Evolutionary conservation across 306 rosid genomes (phyloP).

Genomic region (Rosa rugosa): DNA sequence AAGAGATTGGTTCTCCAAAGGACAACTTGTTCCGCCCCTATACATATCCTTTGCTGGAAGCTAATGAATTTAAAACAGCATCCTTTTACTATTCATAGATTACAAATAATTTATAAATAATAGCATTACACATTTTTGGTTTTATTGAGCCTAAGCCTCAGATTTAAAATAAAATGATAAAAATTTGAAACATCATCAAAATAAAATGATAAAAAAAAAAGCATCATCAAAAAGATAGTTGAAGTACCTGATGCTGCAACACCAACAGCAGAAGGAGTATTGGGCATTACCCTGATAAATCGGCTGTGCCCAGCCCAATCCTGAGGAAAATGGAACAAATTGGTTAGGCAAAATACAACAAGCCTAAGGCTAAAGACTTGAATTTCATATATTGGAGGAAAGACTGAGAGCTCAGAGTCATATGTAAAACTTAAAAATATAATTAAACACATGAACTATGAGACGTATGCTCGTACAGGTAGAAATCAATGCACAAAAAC

Average conservation of each 20-base stretch:
- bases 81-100: too few species aligned
- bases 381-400: background rate
- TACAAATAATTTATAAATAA: too few species aligned
- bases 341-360: background rate
- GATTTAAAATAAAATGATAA: background rate
- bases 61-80: background rate
- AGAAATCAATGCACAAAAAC: background rate
- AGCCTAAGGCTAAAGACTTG: background rate
- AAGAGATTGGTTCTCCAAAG: background rate
- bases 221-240: background rate
- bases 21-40: background rate
- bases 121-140: background rate
- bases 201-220: too few species aligned
- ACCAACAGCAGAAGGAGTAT: slow-evolving; percentile 80
- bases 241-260: slow-evolving; percentile 72
- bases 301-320: slow-evolving; percentile 77
- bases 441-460: too few species aligned
- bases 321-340: slow-evolving; percentile 31
- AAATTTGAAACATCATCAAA: too few species aligned
- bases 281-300: slow-evolving; percentile 84
- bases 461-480: too few species aligned
- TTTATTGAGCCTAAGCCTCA: background rate
- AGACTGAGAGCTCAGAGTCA: background rate
- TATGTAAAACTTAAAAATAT: background rate
- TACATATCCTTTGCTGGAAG: background rate